phyloP scores from a whole-genome alignment of 2,329 filamentous ascomycete genomes.

The Karstenula rhodostoma region DNA sequence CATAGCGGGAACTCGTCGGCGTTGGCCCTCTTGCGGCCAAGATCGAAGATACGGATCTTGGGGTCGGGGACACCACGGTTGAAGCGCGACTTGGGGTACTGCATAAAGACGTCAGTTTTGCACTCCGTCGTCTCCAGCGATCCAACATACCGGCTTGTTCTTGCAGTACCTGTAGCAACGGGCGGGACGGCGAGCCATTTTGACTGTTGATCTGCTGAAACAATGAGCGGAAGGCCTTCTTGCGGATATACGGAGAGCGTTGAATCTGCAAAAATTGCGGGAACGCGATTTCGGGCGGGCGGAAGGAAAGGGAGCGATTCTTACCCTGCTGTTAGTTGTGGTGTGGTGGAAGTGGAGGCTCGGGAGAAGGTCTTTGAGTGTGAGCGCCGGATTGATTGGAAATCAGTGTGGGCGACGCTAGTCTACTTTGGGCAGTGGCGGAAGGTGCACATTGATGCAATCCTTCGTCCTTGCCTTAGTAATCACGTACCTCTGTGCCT shows the following conservation, averaged over 20 bases:
- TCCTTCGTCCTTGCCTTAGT: neutral
- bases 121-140: slow-evolving; percentile 3
- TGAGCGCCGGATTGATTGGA: slow-evolving; percentile 23
- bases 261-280: slow-evolving; percentile 7
- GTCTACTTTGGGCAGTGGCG: slow-evolving; percentile 14
- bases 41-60: slow-evolving; percentile 96
- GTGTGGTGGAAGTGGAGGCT: slow-evolving; percentile 25
- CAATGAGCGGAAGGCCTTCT: slow-evolving; percentile 49
- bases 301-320: slow-evolving; percentile 11
- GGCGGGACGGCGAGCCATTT: slow-evolving; percentile 99
- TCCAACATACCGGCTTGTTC: slow-evolving; percentile 83
- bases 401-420: slow-evolving; percentile 26
- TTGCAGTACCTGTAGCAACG: slow-evolving; percentile 99
- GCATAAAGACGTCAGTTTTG: slow-evolving; percentile 60
- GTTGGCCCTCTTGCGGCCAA: slow-evolving; percentile 96
- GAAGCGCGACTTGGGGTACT: slow-evolving; percentile 99
- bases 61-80: slow-evolving; percentile 95
- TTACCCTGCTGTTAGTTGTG: slow-evolving; percentile 44
- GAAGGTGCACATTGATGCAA: neutral
- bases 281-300: slow-evolving; percentile 2
- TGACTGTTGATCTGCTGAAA: slow-evolving; percentile 66
- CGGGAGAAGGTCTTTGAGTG: slow-evolving; percentile 25
- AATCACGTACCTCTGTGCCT: neutral
- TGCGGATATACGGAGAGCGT: slow-evolving; percentile 15
- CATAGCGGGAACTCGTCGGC: slow-evolving; percentile 99